Evolutionary conservation across 2,329 filamentous ascomycete species (phyloP).

Genomic region (Hypoxylon sp.): DNA sequence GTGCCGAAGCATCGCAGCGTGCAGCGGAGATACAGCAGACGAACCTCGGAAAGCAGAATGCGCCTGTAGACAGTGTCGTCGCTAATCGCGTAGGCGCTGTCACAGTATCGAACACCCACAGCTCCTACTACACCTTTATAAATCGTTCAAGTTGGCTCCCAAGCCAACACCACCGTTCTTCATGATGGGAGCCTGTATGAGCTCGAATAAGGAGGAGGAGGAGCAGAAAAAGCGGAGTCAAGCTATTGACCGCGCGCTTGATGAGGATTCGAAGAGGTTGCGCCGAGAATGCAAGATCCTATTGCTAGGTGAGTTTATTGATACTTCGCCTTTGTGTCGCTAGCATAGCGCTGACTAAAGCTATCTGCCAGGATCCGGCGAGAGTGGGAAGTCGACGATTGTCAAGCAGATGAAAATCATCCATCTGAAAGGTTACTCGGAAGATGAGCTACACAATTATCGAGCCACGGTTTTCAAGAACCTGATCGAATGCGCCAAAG

Average conservation of each 20-base stretch:
- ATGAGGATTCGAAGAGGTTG: constrained; percentile 93
- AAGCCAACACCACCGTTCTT: constrained; percentile 32
- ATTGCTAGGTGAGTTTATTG: constrained; percentile 78
- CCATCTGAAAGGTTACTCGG: constrained; percentile 96
- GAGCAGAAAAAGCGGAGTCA: constrained; percentile 98
- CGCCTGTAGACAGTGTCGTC: constrained; percentile 17
- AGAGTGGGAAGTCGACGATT: constrained; percentile 99
- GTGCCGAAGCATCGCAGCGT: constrained; percentile 13
- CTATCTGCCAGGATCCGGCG: constrained; percentile 78
- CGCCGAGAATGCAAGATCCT: constrained; percentile 99
- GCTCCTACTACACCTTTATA: constrained; percentile 2
- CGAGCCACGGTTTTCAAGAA: constrained; percentile 99
- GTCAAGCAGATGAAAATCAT: constrained; percentile 99
- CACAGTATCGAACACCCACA: constrained; percentile 19
- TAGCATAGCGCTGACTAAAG: constrained; percentile 35
- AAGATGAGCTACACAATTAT: constrained; percentile 94
- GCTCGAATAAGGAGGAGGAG: constrained; percentile 85
- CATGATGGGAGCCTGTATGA: constrained; percentile 93
- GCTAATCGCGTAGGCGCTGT: constrained; percentile 27
- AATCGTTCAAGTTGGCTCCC: constrained; percentile 15
- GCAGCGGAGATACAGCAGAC: constrained; percentile 10
- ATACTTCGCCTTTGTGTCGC: neutral
- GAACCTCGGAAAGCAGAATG: constrained; percentile 28
- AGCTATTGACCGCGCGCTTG: constrained; percentile 91
- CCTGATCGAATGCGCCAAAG: constrained; percentile 94